Evolutionary conservation across 2,329 filamentous ascomycete genomes (phyloP).

Genomic region (Claviceps pusilla): DNA sequence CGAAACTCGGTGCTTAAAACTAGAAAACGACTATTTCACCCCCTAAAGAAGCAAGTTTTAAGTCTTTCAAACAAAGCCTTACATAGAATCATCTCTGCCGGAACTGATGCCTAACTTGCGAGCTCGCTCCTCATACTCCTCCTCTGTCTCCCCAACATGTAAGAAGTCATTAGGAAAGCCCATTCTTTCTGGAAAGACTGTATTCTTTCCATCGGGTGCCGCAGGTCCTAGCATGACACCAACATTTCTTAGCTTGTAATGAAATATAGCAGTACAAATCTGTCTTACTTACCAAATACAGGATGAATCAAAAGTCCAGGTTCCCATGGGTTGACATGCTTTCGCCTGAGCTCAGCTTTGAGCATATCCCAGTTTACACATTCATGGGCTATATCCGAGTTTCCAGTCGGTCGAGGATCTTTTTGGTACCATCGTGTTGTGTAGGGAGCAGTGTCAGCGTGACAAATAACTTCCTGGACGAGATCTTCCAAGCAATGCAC

Average conservation of each 20-base stretch:
- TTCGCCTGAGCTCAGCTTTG: background rate
- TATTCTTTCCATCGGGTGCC: background rate
- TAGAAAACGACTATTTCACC: no score
- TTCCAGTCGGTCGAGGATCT: background rate
- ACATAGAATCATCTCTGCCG: background rate
- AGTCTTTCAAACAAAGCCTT: no score
- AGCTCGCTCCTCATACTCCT: background rate
- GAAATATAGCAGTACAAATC: background rate
- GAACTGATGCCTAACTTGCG: background rate
- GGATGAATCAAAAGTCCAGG: conserved; percentile 1
- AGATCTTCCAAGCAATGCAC: conserved; percentile 1
- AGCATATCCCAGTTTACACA: conserved; percentile 1
- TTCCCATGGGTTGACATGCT: conserved; percentile 1
- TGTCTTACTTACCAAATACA: background rate
- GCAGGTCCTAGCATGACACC: background rate
- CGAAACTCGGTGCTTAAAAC: no score
- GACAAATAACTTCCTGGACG: background rate
- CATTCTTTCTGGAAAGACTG: background rate
- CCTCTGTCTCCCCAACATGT: background rate
- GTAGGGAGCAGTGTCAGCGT: background rate
- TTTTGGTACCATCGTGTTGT: background rate
- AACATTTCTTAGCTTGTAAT: background rate
- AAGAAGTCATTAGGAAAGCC: background rate
- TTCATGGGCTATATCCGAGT: background rate
- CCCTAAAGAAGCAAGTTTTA: no score